These are phyloP conservation scores for Alnus glutinosa DNA, from an alignment of 306 rosid genomes.

Conservation along the genomic window DNA sequence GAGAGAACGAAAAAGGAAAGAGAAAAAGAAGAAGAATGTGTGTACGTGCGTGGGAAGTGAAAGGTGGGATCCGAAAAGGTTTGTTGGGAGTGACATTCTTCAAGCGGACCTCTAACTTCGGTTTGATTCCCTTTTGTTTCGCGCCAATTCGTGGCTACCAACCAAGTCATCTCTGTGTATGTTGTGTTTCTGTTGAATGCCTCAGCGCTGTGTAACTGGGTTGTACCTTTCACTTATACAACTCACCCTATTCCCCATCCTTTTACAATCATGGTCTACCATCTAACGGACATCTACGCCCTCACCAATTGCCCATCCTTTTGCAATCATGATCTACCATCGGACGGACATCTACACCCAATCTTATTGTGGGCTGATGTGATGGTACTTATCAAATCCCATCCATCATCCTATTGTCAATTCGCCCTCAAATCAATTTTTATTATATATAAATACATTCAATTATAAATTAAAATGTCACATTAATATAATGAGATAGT, in stretches of 20 bases:
- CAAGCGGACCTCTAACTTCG: conserved; percentile 70
- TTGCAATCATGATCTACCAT: too few relatives aligned
- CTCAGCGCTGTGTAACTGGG: not conserved
- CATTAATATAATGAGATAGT: too few relatives aligned
- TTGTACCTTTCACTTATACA: not conserved
- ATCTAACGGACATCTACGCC: too few relatives aligned
- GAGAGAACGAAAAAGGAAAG: conserved; percentile 14
- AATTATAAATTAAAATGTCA: too few relatives aligned
- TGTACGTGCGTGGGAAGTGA: conserved; percentile 38
- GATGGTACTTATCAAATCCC: too few relatives aligned
- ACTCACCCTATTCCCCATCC: not conserved
- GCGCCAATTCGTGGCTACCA: conserved; percentile 79
- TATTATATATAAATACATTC: too few relatives aligned
- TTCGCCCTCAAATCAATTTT: too few relatives aligned
- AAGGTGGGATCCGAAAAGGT: conserved; percentile 48
- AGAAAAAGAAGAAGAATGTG: not conserved
- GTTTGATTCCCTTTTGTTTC: conserved; percentile 60
- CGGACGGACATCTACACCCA: too few relatives aligned
- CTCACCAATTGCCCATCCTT: too few relatives aligned
- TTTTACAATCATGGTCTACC: too few relatives aligned
- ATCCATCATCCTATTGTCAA: too few relatives aligned
- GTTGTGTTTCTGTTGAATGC: not conserved
- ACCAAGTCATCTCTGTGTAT: conserved; percentile 35
- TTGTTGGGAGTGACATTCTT: conserved; percentile 59
- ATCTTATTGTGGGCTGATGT: too few relatives aligned